Conservation (phyloP, 139 green algal genomes). For the Eudorina sp. region DNA sequence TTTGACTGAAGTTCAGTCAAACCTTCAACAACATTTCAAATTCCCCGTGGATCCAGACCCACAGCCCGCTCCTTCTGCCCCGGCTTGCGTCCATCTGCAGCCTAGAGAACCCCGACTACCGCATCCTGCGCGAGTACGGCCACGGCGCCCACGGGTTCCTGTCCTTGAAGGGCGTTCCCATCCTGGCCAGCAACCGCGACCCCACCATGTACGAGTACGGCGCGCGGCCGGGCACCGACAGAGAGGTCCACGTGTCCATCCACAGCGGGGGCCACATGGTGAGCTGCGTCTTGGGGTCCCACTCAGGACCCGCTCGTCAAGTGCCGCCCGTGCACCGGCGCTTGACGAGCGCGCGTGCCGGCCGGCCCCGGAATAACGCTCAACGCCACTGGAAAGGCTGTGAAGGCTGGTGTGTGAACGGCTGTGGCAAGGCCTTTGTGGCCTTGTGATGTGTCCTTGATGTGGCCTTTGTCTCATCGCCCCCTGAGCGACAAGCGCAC, state of each 20-base stretch:
- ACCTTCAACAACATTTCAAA: neutral
- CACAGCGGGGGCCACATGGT: conserved; percentile 61
- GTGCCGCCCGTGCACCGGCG: too few relatives aligned
- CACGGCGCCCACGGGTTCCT: conserved; percentile 62
- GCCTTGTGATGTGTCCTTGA: too few relatives aligned
- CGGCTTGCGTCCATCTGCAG: conserved; percentile 59
- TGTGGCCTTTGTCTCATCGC: too few relatives aligned
- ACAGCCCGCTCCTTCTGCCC: too few relatives aligned
- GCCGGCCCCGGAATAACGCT: too few relatives aligned
- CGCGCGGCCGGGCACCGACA: conserved; percentile 55
- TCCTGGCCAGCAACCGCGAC: conserved; percentile 76
- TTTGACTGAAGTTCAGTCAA: too few relatives aligned
- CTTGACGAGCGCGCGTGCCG: too few relatives aligned
- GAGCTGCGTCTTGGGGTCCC: neutral
- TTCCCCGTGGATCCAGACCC: too few relatives aligned
- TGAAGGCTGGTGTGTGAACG: too few relatives aligned
- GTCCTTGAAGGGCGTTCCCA: conserved; percentile 34
- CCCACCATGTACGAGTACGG: conserved; percentile 73
- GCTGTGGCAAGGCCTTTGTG: too few relatives aligned
- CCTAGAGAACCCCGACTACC: conserved; percentile 60
- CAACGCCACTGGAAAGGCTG: too few relatives aligned
- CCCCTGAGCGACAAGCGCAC: too few relatives aligned
- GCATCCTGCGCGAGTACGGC: conserved; percentile 46
- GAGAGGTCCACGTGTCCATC: conserved; percentile 59
- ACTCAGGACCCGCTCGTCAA: neutral